A percentile compares a stretch with the other conserved stretches of the same genome.
Evolutionary conservation across 768 basidiomycete genomes (phyloP).

Genomic region (Boletellus ananas): DNA sequence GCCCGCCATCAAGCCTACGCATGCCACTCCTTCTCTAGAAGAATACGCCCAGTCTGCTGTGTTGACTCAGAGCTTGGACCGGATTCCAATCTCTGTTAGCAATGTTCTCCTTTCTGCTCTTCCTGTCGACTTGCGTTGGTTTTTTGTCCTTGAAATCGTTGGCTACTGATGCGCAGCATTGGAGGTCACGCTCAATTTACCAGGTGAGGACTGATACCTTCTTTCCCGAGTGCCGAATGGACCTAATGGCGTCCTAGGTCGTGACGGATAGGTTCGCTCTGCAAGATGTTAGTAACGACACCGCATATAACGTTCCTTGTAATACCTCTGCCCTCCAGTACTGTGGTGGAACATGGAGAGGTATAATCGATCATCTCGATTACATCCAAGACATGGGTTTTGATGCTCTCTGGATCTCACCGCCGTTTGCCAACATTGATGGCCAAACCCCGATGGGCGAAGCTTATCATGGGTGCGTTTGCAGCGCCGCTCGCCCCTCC

Average conservation of each 20-base stretch:
- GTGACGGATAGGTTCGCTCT: conserved; percentile 63
- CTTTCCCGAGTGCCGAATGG: not conserved
- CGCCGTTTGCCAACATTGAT: conserved; percentile 47
- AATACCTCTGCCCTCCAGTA: conserved; percentile 45
- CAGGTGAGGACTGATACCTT: conserved; percentile 33
- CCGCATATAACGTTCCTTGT: conserved; percentile 36
- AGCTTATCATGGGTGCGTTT: conserved; percentile 51
- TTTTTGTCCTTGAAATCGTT: conserved; percentile 9
- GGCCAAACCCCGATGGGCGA: conserved; percentile 48
- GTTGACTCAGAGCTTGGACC: conserved; percentile 2
- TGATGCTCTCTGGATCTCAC: conserved; percentile 58
- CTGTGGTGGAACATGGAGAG: conserved; percentile 57
- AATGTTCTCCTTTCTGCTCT: conserved; percentile 12
- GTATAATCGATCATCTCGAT: conserved; percentile 51
- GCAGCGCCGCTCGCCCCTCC: not conserved
- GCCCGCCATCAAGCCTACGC: not conserved
- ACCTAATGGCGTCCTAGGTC: conserved; percentile 28
- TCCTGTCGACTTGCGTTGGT: conserved; percentile 5
- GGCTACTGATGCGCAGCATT: conserved; percentile 43
- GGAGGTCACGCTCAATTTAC: conserved; percentile 54
- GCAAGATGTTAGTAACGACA: conserved; percentile 30
- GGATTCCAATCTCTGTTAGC: not conserved
- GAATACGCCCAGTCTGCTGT: not conserved
- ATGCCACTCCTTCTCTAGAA: conserved; percentile 7
- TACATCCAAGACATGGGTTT: conserved; percentile 64